Evolutionary conservation across 306 rosid genomes (phyloP), one percentile per base, ranked within the genome.

Genomic region (Begonia loranthoides): DNA sequence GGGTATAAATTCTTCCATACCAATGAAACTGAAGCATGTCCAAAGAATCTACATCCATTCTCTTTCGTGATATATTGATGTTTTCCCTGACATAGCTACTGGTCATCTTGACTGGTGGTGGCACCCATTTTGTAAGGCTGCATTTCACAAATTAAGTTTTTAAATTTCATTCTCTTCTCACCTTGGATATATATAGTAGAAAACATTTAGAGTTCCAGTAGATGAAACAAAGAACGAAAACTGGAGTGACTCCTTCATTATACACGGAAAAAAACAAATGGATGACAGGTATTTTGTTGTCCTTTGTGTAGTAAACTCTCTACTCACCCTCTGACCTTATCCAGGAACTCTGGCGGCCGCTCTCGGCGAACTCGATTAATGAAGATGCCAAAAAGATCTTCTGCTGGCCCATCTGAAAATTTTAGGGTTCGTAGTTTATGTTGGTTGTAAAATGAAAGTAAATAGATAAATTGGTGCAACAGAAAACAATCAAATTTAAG

Each of bases 11-110:
- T 38, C 17, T 17, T 59, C 15, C 36, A 28, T 77, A 89, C 97
- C 97, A 90, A 73, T 90, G 95, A 63, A 90, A 90, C 74, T 85
- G 97, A 76, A 90, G 97, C 97, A 90, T 90, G 72, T 90, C 97
- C 74, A 90, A 69, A 51, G 95, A 78, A 59, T 77, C 68, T 54
- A 89, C 95, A 51, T 85, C 97, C 97, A 89, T 89, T 74, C 97
- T 89, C 80, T 73, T 89, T 66, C 87, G 75, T 34, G 97, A 89
- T 45, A 82, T 64, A 66, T 89, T 69, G 15, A 85, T 82, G 68
- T 78, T 85, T 53, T 85, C 95, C 76, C 85, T 79, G 47, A 89
- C 97, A 60, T 41, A 82, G 70, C 76, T 78, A 57, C 87, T 72
- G 17, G 97, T 82, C 97, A 89, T 89, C 87, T 82, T 89, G 61